Conservation (phyloP, 2,329 filamentous ascomycete species). For the Corniculantispora saksenae region DNA sequence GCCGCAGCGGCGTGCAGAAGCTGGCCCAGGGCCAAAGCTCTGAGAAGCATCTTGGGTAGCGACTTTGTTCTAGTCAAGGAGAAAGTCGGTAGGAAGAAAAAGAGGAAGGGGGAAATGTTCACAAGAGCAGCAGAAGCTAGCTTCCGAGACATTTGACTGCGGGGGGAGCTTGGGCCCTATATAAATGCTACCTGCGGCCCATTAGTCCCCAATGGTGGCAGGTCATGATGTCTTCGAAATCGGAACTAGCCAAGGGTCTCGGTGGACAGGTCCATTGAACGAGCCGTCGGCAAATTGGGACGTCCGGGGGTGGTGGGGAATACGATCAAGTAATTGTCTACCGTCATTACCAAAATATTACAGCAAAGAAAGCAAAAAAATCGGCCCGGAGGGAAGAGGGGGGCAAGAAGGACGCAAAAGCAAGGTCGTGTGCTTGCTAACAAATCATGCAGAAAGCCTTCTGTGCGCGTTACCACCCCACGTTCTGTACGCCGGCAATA, state of each 20-base stretch:
- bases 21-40: background rate
- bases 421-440: background rate
- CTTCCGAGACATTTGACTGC: background rate
- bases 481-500: no score
- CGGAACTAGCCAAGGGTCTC: background rate
- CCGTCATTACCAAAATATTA: background rate
- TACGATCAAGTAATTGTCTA: background rate
- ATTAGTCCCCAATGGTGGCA: background rate
- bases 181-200: background rate
- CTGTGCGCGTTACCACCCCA: no score
- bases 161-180: background rate
- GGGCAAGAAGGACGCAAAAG: no score
- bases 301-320: background rate
- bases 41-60: conserved; percentile 3
- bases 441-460: no score
- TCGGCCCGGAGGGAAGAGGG: no score
- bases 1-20: background rate
- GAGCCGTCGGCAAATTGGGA: conserved; percentile 7
- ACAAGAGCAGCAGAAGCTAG: background rate
- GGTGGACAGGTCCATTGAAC: background rate
- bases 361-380: no score
- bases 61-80: background rate
- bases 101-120: background rate
- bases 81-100: background rate
- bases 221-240: conserved; percentile 15